phyloP scores from a whole-genome alignment of 2,329 filamentous ascomycete genomes.

The Sporothrix inflata region DNA sequence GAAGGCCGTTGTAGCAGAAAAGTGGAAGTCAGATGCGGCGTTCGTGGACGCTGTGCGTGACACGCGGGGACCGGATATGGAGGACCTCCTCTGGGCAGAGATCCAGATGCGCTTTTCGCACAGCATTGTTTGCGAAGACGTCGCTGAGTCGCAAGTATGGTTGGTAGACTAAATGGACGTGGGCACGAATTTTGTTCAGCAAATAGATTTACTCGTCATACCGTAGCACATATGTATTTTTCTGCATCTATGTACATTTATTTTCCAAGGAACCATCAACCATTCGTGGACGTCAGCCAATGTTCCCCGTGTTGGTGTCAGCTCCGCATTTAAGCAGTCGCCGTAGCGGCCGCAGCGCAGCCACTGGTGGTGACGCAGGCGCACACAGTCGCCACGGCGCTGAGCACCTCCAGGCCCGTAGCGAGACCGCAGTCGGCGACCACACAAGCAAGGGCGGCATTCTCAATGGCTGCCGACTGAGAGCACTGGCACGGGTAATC shows the following conservation, averaged over 20 bases:
- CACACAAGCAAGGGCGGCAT: conserved; percentile 27
- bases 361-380: conserved; percentile 8
- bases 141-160: background rate
- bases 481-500: conserved; percentile 26
- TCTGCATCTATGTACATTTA: background rate
- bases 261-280: background rate
- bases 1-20: conserved; percentile 7
- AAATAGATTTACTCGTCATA: too few species aligned
- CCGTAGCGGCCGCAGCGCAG: conserved; percentile 8
- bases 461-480: conserved; percentile 22
- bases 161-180: conserved; percentile 32
- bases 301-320: too few species aligned
- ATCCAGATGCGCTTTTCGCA: conserved; percentile 22
- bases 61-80: conserved; percentile 1
- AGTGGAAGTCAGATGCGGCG: background rate
- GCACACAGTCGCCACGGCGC: conserved; percentile 8
- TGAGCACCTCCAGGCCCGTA: conserved; percentile 2
- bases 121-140: background rate
- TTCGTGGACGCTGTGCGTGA: conserved; percentile 15
- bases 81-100: conserved; percentile 2
- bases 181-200: too few species aligned
- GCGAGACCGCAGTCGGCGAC: conserved; percentile 24
- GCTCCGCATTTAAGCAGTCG: background rate
- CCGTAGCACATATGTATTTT: background rate
- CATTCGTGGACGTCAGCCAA: background rate